Percentiles rank a stretch among this genome's conserved stretches.
phyloP scores from a whole-genome alignment of 2,329 filamentous ascomycete genomes.

The Lachnellula occidentalis region DNA sequence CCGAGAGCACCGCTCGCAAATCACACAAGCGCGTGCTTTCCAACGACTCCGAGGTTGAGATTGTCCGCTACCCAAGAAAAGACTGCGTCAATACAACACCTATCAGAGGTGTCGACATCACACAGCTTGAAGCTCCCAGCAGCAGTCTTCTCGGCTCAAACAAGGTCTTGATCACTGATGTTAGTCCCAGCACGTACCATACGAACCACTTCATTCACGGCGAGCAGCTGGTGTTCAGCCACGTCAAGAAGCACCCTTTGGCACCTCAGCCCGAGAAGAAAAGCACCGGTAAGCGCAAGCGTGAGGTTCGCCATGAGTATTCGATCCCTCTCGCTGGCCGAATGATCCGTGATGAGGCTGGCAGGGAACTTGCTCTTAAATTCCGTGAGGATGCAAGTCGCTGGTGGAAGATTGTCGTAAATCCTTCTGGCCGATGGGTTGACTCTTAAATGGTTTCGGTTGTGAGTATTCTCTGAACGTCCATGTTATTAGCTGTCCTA shows the following conservation, averaged over 20 bases:
- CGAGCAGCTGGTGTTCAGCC: background rate
- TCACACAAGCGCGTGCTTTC: background rate
- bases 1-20: background rate
- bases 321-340: background rate
- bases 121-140: background rate
- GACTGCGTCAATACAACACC: background rate
- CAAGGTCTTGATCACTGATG: background rate
- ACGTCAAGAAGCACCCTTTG: background rate
- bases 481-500: background rate
- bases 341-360: background rate
- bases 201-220: background rate
- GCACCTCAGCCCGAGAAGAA: background rate
- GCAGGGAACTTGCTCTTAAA: background rate
- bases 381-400: conserved; percentile 1
- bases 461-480: background rate
- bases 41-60: background rate
- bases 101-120: background rate
- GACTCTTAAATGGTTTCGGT: background rate
- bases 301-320: background rate
- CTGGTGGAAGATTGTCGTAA: conserved; percentile 1
- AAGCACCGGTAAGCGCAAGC: background rate
- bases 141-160: background rate
- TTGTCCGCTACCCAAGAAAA: background rate
- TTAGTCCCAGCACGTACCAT: background rate
- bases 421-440: background rate